These are phyloP conservation scores for Backusella circina DNA, from an alignment of 192 early-diverging fungal species.

Conservation along the genomic window DNA sequence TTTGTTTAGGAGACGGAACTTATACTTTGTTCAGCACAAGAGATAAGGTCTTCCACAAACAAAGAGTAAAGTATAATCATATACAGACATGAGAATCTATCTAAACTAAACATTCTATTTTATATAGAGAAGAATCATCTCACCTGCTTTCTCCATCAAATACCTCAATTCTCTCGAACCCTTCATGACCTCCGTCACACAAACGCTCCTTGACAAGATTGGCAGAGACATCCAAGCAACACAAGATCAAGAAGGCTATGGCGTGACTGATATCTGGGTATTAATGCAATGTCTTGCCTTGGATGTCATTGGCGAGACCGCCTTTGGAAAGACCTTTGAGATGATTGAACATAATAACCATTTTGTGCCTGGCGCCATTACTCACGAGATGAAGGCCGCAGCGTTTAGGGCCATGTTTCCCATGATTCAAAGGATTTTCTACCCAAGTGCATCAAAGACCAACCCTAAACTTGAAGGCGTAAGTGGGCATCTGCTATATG, in stretches of 20 bases:
- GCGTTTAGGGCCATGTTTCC: background rate
- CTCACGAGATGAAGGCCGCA: background rate
- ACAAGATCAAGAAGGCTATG: slow-evolving; percentile 5
- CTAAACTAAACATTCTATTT: background rate
- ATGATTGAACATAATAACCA: slow-evolving; percentile 43
- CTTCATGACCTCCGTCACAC: slow-evolving; percentile 28
- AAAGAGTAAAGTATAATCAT: slow-evolving; percentile 13
- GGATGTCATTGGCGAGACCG: slow-evolving; percentile 51
- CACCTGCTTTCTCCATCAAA: slow-evolving; percentile 48
- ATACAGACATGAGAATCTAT: background rate
- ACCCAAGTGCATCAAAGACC: background rate
- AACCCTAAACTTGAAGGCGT: background rate
- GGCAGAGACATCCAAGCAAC: slow-evolving; percentile 21
- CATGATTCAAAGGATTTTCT: background rate
- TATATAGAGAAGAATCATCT: slow-evolving; percentile 43
- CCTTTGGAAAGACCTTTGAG: slow-evolving; percentile 47
- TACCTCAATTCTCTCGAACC: slow-evolving; percentile 46
- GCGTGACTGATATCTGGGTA: slow-evolving; percentile 35
- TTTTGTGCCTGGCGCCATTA: slow-evolving; percentile 32
- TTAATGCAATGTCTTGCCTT: slow-evolving; percentile 33
- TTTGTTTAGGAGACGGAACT: slow-evolving; percentile 1
- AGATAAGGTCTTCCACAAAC: slow-evolving; percentile 38
- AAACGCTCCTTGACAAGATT: slow-evolving; percentile 28
- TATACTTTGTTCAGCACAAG: slow-evolving; percentile 30
- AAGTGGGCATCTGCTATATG: too few species aligned